A percentile compares a stretch with the other conserved stretches of the same genome.
These are phyloP conservation scores for Pythium vanterpoolii DNA, from an alignment of 352 stramenopile genomes.

Conservation along the genomic window DNA sequence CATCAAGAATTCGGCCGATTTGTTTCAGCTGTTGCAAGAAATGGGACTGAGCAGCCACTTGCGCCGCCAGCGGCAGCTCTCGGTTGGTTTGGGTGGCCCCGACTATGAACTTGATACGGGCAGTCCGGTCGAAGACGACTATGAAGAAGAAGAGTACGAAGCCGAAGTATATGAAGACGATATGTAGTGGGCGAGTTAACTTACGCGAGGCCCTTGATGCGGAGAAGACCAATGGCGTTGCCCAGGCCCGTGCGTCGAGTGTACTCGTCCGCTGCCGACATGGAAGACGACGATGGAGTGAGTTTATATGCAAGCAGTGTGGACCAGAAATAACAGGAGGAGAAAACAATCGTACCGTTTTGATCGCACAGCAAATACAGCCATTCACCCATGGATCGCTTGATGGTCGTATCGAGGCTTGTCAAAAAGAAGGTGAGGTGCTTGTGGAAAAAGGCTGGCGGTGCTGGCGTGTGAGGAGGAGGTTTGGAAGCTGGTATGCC, in stretches of 20 bases:
- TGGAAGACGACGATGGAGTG: not conserved
- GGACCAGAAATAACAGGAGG: not conserved
- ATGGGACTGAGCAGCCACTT: slow-evolving; percentile 84
- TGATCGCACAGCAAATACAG: slow-evolving; percentile 70
- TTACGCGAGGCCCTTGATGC: slow-evolving; percentile 54
- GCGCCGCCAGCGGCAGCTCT: slow-evolving; percentile 66
- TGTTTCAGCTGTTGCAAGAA: slow-evolving; percentile 80
- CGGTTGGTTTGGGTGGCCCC: slow-evolving; percentile 29
- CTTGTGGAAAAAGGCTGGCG: slow-evolving; percentile 42
- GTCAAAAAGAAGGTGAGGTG: slow-evolving; percentile 73
- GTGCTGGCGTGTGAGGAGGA: not conserved
- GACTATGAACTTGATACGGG: slow-evolving; percentile 16
- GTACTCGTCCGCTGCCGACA: slow-evolving; percentile 59
- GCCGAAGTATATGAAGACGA: slow-evolving; percentile 23
- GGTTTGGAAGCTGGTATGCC: not conserved
- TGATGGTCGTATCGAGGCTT: slow-evolving; percentile 63
- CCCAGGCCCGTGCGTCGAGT: slow-evolving; percentile 64
- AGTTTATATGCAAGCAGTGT: slow-evolving; percentile 24
- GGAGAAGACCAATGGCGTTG: slow-evolving; percentile 72
- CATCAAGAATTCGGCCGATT: slow-evolving; percentile 85
- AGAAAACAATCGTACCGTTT: slow-evolving; percentile 58
- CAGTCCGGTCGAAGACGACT: slow-evolving; percentile 20
- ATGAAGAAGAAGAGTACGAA: slow-evolving; percentile 17
- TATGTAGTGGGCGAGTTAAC: slow-evolving; percentile 4
- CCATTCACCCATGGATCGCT: slow-evolving; percentile 67